Conservation (phyloP, 352 stramenopile genomes). For the Achlya hypogyna region DNA sequence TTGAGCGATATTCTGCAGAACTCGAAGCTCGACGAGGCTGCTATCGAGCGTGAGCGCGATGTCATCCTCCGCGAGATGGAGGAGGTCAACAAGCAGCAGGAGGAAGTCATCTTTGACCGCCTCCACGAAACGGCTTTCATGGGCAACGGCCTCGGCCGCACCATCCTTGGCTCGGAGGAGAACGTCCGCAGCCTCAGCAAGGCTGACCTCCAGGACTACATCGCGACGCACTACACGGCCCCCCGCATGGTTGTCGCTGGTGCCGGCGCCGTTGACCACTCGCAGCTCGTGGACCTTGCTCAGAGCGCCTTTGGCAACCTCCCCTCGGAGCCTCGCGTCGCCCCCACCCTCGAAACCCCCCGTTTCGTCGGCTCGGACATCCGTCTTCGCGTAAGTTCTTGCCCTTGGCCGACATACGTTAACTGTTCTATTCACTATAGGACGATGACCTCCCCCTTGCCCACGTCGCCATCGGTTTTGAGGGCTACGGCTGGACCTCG, state of each 20-base stretch:
- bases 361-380: slow-evolving; percentile 87
- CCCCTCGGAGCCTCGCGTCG: slow-evolving; percentile 61
- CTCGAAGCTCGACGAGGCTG: slow-evolving; percentile 93
- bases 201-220: slow-evolving; percentile 95
- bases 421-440: not conserved
- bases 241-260: slow-evolving; percentile 98
- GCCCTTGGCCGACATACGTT: not conserved
- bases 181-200: slow-evolving; percentile 96
- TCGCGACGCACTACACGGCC: slow-evolving; percentile 99
- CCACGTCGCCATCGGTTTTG: slow-evolving; percentile 96
- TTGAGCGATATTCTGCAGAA: slow-evolving; percentile 98
- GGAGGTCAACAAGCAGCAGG: slow-evolving; percentile 97
- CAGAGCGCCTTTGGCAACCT: slow-evolving; percentile 95
- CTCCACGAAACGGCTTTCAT: slow-evolving; percentile 98
- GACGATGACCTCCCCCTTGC: slow-evolving; percentile 83
- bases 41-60: slow-evolving; percentile 96
- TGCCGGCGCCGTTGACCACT: slow-evolving; percentile 96
- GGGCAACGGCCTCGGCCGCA: slow-evolving; percentile 94
- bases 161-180: slow-evolving; percentile 97
- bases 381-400: slow-evolving; percentile 55
- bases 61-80: slow-evolving; percentile 99
- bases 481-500: slow-evolving; percentile 97
- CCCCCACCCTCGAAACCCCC: slow-evolving; percentile 64
- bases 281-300: slow-evolving; percentile 94
- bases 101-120: slow-evolving; percentile 98